Evolutionary conservation across 1,139 yeast species (phyloP).

Genomic region (Groenewaldozyma sp.): DNA sequence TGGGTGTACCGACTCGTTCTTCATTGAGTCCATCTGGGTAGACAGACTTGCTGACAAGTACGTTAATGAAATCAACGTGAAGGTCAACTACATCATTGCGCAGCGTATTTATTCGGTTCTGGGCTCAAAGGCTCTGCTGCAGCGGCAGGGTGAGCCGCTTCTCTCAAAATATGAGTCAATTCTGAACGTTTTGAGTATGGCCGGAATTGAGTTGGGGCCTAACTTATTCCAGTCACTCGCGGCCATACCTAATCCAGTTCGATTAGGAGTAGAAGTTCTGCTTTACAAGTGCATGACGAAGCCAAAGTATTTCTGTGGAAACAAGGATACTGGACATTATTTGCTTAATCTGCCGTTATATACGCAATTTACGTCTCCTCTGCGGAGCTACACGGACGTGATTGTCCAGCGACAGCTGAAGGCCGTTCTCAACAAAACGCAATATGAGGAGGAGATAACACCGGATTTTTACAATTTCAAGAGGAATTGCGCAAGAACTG

Average conservation of each 20-base stretch:
- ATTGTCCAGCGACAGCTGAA: slow-evolving; percentile 90
- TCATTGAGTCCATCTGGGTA: slow-evolving; percentile 77
- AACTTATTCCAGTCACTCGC: slow-evolving; percentile 66
- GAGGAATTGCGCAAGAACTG: slow-evolving; percentile 86
- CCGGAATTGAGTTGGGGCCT: slow-evolving; percentile 58
- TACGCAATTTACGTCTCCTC: slow-evolving; percentile 90
- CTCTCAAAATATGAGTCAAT: slow-evolving; percentile 74
- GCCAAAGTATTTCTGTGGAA: slow-evolving; percentile 84
- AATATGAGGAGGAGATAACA: slow-evolving; percentile 47
- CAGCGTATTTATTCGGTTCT: slow-evolving; percentile 64
- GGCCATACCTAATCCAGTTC: slow-evolving; percentile 51
- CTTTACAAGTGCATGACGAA: slow-evolving; percentile 75
- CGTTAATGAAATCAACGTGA: slow-evolving; percentile 67
- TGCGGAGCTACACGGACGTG: slow-evolving; percentile 85
- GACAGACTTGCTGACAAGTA: slow-evolving; percentile 58
- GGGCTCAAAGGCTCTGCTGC: slow-evolving; percentile 73
- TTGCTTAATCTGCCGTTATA: slow-evolving; percentile 75
- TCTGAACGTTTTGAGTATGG: slow-evolving; percentile 54
- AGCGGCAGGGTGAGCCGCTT: slow-evolving; percentile 84
- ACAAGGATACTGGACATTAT: slow-evolving; percentile 65
- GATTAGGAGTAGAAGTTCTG: slow-evolving; percentile 72
- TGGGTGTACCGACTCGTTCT: slow-evolving; percentile 23
- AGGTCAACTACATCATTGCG: slow-evolving; percentile 81
- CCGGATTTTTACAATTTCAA: slow-evolving; percentile 93
- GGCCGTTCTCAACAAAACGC: slow-evolving; percentile 39